A percentile compares a stretch with the other conserved stretches of the same genome.
These are phyloP conservation scores for Trichopus zeylanicus DNA, from an alignment of 116 monocot genomes.

Conservation along the genomic window DNA sequence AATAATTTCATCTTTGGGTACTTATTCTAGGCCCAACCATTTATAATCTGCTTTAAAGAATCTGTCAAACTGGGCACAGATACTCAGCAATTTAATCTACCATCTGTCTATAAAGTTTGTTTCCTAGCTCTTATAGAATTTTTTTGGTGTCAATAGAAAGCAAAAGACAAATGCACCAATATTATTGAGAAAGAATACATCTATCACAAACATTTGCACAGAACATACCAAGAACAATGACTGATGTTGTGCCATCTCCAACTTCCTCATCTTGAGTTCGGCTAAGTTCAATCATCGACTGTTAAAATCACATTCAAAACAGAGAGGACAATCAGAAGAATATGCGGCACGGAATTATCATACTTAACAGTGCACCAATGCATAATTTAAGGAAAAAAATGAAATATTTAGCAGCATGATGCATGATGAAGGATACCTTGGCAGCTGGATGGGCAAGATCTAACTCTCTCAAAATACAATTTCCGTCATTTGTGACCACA, in stretches of 20 bases:
- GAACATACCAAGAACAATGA: slow-evolving; percentile 81
- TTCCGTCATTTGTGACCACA: slow-evolving; percentile 98
- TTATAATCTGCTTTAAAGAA: too few relatives aligned
- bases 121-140: too few relatives aligned
- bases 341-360: not conserved
- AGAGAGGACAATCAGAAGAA: not conserved
- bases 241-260: slow-evolving; percentile 97
- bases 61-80: too few relatives aligned
- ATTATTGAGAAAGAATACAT: not conserved
- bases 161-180: too few relatives aligned
- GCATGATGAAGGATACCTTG: slow-evolving; percentile 37
- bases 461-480: slow-evolving; percentile 88
- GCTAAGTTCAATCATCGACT: slow-evolving; percentile 98
- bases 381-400: not conserved
- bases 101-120: too few relatives aligned
- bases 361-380: not conserved
- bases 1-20: too few relatives aligned
- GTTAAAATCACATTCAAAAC: slow-evolving; percentile 4
- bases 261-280: slow-evolving; percentile 99
- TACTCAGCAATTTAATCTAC: too few relatives aligned
- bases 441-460: slow-evolving; percentile 98
- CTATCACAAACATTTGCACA: slow-evolving; percentile 4
- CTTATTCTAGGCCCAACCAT: too few relatives aligned
- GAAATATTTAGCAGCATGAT: not conserved
- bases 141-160: too few relatives aligned